Percentiles rank a stretch among this genome's conserved stretches.
Conservation (phyloP, 2,329 filamentous ascomycete genomes). For the Graphiopsis chlorocephala region DNA sequence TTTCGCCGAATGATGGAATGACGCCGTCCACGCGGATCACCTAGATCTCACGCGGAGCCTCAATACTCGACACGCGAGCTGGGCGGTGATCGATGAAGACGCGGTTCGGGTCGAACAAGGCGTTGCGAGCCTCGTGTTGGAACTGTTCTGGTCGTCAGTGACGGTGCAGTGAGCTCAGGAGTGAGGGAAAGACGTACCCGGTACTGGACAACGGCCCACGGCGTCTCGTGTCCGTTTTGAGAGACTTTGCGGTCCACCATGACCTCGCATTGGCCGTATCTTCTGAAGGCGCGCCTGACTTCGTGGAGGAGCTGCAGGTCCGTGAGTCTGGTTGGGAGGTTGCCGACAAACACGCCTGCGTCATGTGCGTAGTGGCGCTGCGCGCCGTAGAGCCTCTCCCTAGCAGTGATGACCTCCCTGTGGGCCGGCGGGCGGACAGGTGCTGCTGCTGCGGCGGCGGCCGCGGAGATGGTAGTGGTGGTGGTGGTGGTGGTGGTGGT, state of each 20-base stretch:
- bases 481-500: not conserved
- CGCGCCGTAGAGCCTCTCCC: not conserved
- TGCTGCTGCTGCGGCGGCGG: not conserved
- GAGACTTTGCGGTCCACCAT: not conserved
- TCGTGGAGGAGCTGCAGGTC: not conserved
- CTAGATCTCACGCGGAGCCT: not conserved
- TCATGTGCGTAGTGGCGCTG: not conserved
- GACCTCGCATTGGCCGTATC: not conserved
- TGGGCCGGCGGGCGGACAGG: not conserved
- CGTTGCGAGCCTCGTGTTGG: not conserved
- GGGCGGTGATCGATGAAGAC: not conserved
- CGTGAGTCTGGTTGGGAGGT: not conserved
- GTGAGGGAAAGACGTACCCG: not conserved
- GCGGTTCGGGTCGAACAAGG: not conserved
- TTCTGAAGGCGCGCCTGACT: not conserved
- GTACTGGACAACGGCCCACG: not conserved
- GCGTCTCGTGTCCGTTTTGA: not conserved
- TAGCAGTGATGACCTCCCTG: not conserved
- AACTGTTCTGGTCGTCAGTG: not conserved
- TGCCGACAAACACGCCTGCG: constrained; percentile 2
- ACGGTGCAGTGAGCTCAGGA: not conserved
- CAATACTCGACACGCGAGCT: not conserved
- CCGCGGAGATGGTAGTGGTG: not conserved
- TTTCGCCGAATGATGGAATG: not conserved
- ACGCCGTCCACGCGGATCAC: constrained; percentile 3